Evolutionary conservation across 2,329 filamentous ascomycete genomes (phyloP), one percentile per base, ranked within the genome.

Genomic region (Sporothrix curviconia): DNA sequence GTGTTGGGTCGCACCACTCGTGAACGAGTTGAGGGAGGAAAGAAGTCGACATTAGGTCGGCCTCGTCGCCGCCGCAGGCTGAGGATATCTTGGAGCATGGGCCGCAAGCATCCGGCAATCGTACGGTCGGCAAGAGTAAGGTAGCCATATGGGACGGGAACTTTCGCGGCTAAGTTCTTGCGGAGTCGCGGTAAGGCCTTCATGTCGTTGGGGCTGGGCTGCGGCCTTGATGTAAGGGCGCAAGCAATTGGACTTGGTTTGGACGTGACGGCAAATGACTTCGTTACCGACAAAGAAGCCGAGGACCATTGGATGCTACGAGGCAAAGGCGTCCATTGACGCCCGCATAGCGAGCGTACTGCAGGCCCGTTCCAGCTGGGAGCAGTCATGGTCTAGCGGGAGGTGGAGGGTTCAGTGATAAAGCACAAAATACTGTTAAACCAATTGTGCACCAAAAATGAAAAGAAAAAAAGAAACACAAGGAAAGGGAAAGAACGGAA

Each of bases 201-300:
- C 75, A 95, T 78, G 70, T 95, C 90, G 60, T 87, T n/a, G n/a
- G n/a, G n/a, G n/a, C n/a, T n/a, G 83, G 46, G 84, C 81, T 28
- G 90, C 88, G 51, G 90, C 86, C 71, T 95, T 91, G 73, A 95
- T 84, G 69, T 86, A 95, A n/a, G 2, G 90, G 89, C 8, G 90
- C 90, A 32, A n/a, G 87, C 86, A 25, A 72, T 67, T 39, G 81
- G 83, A n/a, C n/a, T 66, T 83, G 77, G 62, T 78, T 76, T 59
- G n/a, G n/a, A n/a, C n/a, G 74, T 73, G 46, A 74, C 76, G 40
- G 86, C 87, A 65, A n/a, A 95, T 84, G 59, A 94, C 87, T 70
- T 96, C 91, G 67, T 96, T 96, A 62, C 90, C 92, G 59, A 96
- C 80, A 66, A 95, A 92, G 70, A 94, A 88, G 46, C 89, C 90